These are phyloP conservation scores for Closterium sp. DNA, from an alignment of 139 green algal species.

Conservation along the genomic window DNA sequence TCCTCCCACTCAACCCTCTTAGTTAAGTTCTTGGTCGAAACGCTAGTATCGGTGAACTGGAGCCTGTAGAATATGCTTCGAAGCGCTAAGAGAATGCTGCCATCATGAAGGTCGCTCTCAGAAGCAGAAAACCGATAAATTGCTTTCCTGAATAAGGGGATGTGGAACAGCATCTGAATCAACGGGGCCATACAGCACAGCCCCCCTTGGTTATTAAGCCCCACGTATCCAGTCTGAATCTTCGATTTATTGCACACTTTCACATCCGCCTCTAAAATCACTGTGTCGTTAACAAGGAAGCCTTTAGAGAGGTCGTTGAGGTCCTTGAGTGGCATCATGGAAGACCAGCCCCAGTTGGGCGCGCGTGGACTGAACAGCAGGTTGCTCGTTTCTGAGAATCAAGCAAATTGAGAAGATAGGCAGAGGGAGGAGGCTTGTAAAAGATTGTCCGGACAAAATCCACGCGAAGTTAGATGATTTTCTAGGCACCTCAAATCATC, in stretches of 20 bases:
- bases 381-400: no score
- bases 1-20: slow-evolving; percentile 92
- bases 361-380: no score
- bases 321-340: no score
- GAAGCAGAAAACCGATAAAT: slow-evolving; percentile 93
- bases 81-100: slow-evolving; percentile 86
- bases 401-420: no score
- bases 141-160: slow-evolving; percentile 76
- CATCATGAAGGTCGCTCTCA: slow-evolving; percentile 50
- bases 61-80: slow-evolving; percentile 95
- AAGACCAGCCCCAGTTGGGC: no score
- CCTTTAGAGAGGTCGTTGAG: no score
- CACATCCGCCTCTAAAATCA: slow-evolving; percentile 53
- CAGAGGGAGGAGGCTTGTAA: no score
- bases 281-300: no score
- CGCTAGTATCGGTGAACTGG: slow-evolving; percentile 70
- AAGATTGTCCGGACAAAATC: no score
- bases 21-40: slow-evolving; percentile 89
- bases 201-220: slow-evolving; percentile 94
- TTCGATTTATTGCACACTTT: slow-evolving; percentile 84
- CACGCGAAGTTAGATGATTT: no score
- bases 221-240: slow-evolving; percentile 85
- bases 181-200: slow-evolving; percentile 98
- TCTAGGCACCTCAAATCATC: no score
- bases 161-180: slow-evolving; percentile 91